Evolutionary conservation across 1,284 basidiomycete species (phyloP), one percentile per base, ranked within the genome.

Genomic region (Puccinia sorghi): DNA sequence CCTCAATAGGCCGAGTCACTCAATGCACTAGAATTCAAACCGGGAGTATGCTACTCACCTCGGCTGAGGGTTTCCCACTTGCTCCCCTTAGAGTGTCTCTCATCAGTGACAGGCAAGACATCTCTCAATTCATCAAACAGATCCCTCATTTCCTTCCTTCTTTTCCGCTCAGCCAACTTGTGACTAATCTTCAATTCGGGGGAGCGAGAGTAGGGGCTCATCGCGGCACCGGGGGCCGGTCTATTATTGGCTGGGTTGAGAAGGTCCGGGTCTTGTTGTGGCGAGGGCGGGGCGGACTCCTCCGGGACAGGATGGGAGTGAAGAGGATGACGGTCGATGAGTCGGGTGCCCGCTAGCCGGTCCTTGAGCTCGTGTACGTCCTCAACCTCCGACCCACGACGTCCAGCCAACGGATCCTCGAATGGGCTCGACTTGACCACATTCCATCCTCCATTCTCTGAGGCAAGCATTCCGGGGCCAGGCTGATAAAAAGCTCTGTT

Each of bases 41-140:
- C 25, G 17, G 15, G 8, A 3, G 27, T 37, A 37, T 4, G 39
- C 20, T 25, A 27, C 64, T 81, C 82, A 92, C 93, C 92, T 89
- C 95, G 94, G 85, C 90, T 93, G 52, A 97, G 86, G 79, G 96
- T 95, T 86, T 97, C 94, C 94, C 94, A 97, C 86, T 97, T 97
- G 93, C 25, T 93, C 91, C 84, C 97, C 96, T 90, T 93, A 92
- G 48, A 92, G 93, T 77, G 93, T 88, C 85, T 82, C 81, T 54
- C 76, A 27, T 77, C 66, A 25, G 95, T 93, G 61, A 92, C 91
- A 3, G 94, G 94, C 46, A 97, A 86, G 81, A 92, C 90, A 84
- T 95, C 94, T 78, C 93, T 88, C 80, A 97, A 86, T 85, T 97
- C 94, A 82, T 97, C 94, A 83, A 97, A 97, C 67, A 97, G 85